Conservation (phyloP, 73 alveolate species). For the Paramecium tetraurelia region DNA sequence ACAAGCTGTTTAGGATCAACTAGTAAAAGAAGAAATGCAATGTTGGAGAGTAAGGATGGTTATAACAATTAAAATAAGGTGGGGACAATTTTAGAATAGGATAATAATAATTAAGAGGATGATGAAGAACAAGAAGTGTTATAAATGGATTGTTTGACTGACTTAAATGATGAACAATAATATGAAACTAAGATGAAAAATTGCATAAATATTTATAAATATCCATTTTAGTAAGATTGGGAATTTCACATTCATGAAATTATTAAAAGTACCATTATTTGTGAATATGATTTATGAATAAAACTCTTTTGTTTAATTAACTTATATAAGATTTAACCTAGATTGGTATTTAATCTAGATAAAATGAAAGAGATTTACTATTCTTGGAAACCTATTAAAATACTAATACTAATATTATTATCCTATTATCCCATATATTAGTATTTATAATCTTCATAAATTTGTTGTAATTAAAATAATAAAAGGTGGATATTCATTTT, state of each 20-base stretch:
- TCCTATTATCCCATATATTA: too few species aligned
- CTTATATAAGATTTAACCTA: background rate
- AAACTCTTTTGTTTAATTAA: background rate
- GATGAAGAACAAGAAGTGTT: background rate
- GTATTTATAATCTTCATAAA: too few species aligned
- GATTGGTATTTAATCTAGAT: too few species aligned
- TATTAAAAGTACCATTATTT: background rate
- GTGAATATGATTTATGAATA: conserved; percentile 11
- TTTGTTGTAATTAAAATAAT: too few species aligned
- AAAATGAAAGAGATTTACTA: background rate
- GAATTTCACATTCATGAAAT: background rate
- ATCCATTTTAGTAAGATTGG: background rate
- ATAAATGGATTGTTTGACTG: background rate
- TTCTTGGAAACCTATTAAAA: too few species aligned
- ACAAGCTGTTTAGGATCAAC: background rate
- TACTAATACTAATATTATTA: too few species aligned
- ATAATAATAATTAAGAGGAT: background rate
- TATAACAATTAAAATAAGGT: background rate
- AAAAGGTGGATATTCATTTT: too few species aligned
- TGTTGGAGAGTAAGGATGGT: background rate
- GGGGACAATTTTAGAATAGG: background rate
- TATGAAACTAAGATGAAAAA: too few species aligned
- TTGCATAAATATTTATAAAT: background rate
- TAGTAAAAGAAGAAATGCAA: background rate
- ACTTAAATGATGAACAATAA: background rate